Evolutionary conservation across 371 early-diverging fungal genomes (phyloP).

Genomic region (Amoeboaphelidium occidentale): DNA sequence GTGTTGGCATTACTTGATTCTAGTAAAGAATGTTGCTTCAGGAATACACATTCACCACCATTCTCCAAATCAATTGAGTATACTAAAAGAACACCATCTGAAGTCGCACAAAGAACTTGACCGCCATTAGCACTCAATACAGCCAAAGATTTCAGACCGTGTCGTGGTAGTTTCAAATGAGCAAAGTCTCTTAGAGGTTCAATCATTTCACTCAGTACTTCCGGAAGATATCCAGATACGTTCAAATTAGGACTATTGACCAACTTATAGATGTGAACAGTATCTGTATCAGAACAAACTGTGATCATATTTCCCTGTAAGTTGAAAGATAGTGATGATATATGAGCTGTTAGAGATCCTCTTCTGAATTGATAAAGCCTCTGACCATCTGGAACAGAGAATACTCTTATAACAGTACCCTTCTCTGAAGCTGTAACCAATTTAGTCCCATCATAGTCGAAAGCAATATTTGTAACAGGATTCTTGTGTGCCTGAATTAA

Average conservation of each 20-base stretch:
- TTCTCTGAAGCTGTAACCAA: conserved; percentile 81
- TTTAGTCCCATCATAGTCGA: conserved; percentile 67
- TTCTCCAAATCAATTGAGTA: conserved; percentile 66
- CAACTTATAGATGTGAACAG: conserved; percentile 85
- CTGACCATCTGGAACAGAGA: conserved; percentile 57
- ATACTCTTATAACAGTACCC: conserved; percentile 91
- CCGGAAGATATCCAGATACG: conserved; percentile 28
- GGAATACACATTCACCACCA: conserved; percentile 69
- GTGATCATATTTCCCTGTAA: conserved; percentile 45
- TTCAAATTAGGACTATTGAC: neutral
- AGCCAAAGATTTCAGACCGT: conserved; percentile 29
- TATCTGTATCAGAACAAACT: conserved; percentile 77
- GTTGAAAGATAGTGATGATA: conserved; percentile 74
- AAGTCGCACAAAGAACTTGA: conserved; percentile 70
- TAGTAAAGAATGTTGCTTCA: conserved; percentile 39
- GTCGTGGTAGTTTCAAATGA: conserved; percentile 50
- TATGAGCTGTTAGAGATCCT: conserved; percentile 69
- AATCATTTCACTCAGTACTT: conserved; percentile 66
- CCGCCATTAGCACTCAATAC: conserved; percentile 18
- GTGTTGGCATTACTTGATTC: no score
- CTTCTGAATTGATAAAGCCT: conserved; percentile 83
- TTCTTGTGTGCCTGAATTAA: conserved; percentile 84
- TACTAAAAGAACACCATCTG: conserved; percentile 69
- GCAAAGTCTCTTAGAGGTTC: conserved; percentile 88
- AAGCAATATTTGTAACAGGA: conserved; percentile 49